Conservation (phyloP, 352 stramenopile genomes). For the Globisporangium splendens region DNA sequence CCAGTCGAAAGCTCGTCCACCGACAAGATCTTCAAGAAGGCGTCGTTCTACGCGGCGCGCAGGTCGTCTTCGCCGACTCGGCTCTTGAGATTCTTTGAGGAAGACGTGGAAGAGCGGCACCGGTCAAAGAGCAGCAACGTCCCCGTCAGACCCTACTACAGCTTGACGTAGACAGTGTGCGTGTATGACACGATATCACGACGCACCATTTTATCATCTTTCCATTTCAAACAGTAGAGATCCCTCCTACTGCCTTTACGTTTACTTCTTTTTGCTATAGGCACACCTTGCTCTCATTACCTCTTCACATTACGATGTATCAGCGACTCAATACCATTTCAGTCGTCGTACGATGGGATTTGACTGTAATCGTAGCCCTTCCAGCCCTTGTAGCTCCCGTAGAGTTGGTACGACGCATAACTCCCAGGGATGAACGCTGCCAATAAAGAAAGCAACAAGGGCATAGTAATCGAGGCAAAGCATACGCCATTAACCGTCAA, state of each 20-base stretch:
- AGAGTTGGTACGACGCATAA: constrained; percentile 77
- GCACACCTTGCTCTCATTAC: no score
- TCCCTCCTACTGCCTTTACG: no score
- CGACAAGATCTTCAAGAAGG: constrained; percentile 49
- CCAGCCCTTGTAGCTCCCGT: constrained; percentile 80
- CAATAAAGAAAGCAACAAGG: neutral
- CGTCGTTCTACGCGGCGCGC: constrained; percentile 42
- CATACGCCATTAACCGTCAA: no score
- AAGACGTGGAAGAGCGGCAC: constrained; percentile 13
- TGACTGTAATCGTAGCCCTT: constrained; percentile 84
- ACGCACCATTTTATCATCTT: no score
- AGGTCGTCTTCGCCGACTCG: constrained; percentile 33
- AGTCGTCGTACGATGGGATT: constrained; percentile 84
- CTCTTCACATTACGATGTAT: no score
- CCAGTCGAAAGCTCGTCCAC: constrained; percentile 39
- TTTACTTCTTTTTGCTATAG: neutral
- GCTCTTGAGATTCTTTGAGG: constrained; percentile 16
- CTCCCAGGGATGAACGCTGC: constrained; percentile 83
- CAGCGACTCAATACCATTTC: no score
- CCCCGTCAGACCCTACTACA: constrained; percentile 13
- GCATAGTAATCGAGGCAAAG: neutral
- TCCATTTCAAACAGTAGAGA: no score
- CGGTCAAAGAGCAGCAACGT: neutral
- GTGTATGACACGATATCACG: no score
- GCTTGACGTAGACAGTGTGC: neutral